phyloP scores from a whole-genome alignment of 2,329 filamentous ascomycete genomes.

The Blastomyces percursus region DNA sequence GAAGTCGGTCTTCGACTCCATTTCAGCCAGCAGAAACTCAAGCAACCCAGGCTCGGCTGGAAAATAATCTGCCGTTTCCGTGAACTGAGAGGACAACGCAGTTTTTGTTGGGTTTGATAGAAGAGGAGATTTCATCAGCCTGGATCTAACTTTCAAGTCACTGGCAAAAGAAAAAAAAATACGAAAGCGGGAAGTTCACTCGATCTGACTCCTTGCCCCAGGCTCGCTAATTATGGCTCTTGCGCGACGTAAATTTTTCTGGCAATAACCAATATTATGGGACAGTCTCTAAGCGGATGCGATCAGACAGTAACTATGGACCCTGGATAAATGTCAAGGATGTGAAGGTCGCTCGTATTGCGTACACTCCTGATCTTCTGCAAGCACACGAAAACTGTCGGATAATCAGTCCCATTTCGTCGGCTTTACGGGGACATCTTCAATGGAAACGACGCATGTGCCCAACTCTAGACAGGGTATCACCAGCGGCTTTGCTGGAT shows the following conservation, averaged over 20 bases:
- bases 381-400: neutral
- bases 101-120: neutral
- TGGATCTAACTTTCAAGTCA: neutral
- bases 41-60: neutral
- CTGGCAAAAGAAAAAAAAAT: neutral
- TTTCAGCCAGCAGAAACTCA: neutral
- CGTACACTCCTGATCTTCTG: neutral
- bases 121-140: neutral
- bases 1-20: neutral
- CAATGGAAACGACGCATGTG: neutral
- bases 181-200: neutral
- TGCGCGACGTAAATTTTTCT: neutral
- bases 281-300: neutral
- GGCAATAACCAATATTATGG: neutral
- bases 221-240: neutral
- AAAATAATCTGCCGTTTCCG: neutral
- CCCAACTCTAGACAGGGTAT: neutral
- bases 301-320: neutral
- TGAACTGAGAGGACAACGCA: neutral
- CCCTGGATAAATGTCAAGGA: conserved; percentile 1
- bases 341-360: neutral
- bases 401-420: neutral
- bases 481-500: neutral
- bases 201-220: neutral
- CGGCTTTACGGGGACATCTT: neutral